Evolutionary conservation across 495 filamentous ascomycete species (phyloP), one percentile per base, ranked within the genome.

Genomic region (Articulospora tetracladia): DNA sequence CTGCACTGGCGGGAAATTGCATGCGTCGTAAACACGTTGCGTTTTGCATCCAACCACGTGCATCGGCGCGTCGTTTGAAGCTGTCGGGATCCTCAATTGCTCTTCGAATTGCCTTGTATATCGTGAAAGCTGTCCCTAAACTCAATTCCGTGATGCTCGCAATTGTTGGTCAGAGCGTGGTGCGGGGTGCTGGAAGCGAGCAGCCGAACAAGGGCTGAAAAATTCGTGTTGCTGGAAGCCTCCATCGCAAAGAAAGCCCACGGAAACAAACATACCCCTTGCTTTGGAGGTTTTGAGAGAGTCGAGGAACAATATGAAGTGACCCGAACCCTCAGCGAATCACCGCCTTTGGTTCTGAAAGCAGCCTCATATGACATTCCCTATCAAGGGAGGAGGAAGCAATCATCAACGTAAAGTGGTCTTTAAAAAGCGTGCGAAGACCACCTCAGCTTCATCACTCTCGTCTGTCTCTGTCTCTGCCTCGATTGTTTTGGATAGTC

Each of bases 321-420:
- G 17, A 44, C 10, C 39, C 15, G 39, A 44, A 44, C 3, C 39
- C 39, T 44, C 39, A 44, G 39, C 39, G 39, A 44, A 44, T 44
- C 39, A 44, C 10, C 17, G n/a, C 39, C n/a, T 44, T 44, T 12
- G 17, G 3, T 44, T 32, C 24, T 23, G 17, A 49, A 51, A 49
- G 28, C 13, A 34, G 53, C 27, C 23, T n/a, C 61, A 64, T 55
- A 69, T 69, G 67, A 63, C 64, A 58, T 65, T 66, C 48, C 52
- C 24, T 44, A 39, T 62, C 64, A 66, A 63, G 63, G 61, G 56
- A 58, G 64, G 55, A 65, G 58, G 56, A 55, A 59, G 53, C 55
- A 69, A 59, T 50, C 50, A 58, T 39, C 63, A 56, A 17, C 57
- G 26, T 53, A 54, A 49, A 28, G 67, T 64, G 53, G 26, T 61